Percentiles rank a stretch among this genome's conserved stretches.
phyloP scores from a whole-genome alignment of 2,329 filamentous ascomycete species.

The Raffaelea deltoideospora region DNA sequence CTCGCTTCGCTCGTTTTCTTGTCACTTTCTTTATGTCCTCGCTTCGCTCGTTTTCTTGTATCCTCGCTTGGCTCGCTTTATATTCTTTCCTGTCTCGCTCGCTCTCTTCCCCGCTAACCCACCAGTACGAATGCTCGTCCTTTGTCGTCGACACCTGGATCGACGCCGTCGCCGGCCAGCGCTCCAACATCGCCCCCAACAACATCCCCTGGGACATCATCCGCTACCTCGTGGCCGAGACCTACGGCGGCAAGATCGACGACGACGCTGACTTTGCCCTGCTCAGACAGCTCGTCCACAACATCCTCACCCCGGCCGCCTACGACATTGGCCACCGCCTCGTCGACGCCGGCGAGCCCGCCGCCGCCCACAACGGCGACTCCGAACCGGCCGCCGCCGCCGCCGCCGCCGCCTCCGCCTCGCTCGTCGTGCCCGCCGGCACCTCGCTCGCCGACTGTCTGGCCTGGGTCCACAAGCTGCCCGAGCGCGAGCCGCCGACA shows the following conservation, averaged over 20 bases:
- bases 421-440: slow-evolving; percentile 60
- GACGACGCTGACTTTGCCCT: slow-evolving; percentile 69
- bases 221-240: slow-evolving; percentile 77
- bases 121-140: slow-evolving; percentile 87
- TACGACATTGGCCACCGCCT: slow-evolving; percentile 90
- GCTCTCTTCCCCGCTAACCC: slow-evolving; percentile 17
- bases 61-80: not conserved
- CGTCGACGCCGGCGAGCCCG: slow-evolving; percentile 47
- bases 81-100: not conserved
- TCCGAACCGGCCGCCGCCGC: slow-evolving; percentile 31
- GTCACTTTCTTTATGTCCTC: not conserved
- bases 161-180: slow-evolving; percentile 63
- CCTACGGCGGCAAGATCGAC: slow-evolving; percentile 96
- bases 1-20: not conserved
- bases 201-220: slow-evolving; percentile 98
- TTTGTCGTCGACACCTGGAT: slow-evolving; percentile 95
- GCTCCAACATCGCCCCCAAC: slow-evolving; percentile 82
- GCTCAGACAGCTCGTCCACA: slow-evolving; percentile 57
- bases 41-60: not conserved
- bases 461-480: slow-evolving; percentile 79
- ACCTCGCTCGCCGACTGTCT: slow-evolving; percentile 78
- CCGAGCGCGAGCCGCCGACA: slow-evolving; percentile 89
- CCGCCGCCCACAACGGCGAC: slow-evolving; percentile 15
- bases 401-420: slow-evolving; percentile 29
- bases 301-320: slow-evolving; percentile 70